These are phyloP conservation scores for Nymphaea thermarum DNA, from an alignment of 164 flowering plant genomes.

Conservation along the genomic window DNA sequence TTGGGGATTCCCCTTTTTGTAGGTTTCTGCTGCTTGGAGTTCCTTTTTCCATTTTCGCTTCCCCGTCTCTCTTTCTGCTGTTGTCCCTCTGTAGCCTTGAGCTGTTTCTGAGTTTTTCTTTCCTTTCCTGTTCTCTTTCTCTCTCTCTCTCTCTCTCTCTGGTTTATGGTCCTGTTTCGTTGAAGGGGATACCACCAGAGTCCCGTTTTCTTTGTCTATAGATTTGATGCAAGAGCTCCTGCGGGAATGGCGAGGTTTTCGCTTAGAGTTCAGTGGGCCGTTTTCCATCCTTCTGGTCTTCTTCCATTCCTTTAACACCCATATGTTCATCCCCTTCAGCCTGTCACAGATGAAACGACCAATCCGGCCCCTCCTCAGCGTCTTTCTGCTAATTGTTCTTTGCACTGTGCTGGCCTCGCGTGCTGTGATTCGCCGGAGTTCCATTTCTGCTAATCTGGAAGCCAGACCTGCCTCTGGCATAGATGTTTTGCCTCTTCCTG, in stretches of 20 bases:
- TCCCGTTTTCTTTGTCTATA: neutral
- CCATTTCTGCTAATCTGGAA: slow-evolving; percentile 7
- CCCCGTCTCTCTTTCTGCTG: neutral
- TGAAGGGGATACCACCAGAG: no score
- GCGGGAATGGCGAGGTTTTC: neutral
- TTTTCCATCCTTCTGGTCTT: neutral
- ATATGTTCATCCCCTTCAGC: neutral
- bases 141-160: neutral
- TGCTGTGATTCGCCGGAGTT: slow-evolving; percentile 18
- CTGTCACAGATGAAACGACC: slow-evolving; percentile 30
- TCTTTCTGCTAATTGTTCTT: slow-evolving; percentile 31
- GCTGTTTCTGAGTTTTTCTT: neutral
- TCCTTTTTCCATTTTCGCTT: neutral
- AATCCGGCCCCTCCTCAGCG: slow-evolving; percentile 36
- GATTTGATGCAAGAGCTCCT: neutral
- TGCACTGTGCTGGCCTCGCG: slow-evolving; percentile 31
- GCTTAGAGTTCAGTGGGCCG: no score
- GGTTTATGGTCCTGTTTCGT: no score
- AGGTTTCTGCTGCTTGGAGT: neutral
- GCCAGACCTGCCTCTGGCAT: neutral
- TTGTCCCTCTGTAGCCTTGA: neutral
- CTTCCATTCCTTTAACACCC: neutral
- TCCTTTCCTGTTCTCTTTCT: neutral
- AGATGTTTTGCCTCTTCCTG: neutral
- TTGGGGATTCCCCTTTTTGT: no score